These are phyloP conservation scores for Royoungia palumana DNA, from an alignment of 768 basidiomycete genomes.

Conservation along the genomic window DNA sequence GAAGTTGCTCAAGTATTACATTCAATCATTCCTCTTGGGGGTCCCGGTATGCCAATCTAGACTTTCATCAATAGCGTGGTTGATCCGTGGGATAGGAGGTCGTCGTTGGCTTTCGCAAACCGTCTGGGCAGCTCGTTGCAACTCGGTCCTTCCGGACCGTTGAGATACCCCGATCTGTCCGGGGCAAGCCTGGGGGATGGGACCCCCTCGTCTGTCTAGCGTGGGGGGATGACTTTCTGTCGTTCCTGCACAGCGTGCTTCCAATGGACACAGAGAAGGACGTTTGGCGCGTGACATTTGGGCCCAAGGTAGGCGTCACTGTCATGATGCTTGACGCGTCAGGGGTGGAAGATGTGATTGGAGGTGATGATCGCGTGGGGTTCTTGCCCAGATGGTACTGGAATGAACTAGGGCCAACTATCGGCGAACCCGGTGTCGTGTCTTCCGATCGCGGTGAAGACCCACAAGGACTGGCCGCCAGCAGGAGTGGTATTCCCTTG, in stretches of 20 bases:
- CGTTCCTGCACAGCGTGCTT: constrained; percentile 45
- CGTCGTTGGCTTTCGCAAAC: constrained; percentile 83
- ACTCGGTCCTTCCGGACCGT: constrained; percentile 75
- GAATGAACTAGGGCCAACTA: constrained; percentile 23
- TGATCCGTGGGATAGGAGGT: constrained; percentile 54
- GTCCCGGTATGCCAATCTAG: constrained; percentile 61
- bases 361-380: constrained; percentile 72
- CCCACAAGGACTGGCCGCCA: background rate
- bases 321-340: constrained; percentile 44
- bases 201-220: constrained; percentile 69
- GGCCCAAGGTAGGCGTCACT: constrained; percentile 56
- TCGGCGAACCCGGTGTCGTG: constrained; percentile 4
- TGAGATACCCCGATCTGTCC: constrained; percentile 72
- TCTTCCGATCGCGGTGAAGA: constrained; percentile 8
- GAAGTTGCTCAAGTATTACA: constrained; percentile 90
- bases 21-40: constrained; percentile 87
- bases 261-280: constrained; percentile 23
- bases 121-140: constrained; percentile 61
- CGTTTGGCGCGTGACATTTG: constrained; percentile 73
- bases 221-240: constrained; percentile 67
- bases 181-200: constrained; percentile 74
- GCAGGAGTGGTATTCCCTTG: constrained; percentile 9
- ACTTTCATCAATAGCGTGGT: background rate
- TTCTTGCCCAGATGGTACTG: constrained; percentile 76
- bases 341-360: constrained; percentile 55